phyloP scores from a whole-genome alignment of 768 basidiomycete genomes.

The Pleurotus djamor region DNA sequence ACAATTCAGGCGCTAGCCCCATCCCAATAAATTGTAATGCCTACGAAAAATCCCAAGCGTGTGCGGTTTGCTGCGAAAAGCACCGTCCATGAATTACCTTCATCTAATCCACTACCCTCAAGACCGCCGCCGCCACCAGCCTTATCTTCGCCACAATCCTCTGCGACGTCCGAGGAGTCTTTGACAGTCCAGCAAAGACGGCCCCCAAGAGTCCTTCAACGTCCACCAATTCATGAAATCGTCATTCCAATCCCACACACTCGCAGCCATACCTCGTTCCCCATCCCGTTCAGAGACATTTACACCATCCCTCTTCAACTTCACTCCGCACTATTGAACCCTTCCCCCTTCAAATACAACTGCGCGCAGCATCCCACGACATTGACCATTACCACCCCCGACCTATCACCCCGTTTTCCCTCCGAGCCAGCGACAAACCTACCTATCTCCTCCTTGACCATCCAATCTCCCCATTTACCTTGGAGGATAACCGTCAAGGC shows the following conservation, averaged over 20 bases:
- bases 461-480: slow-evolving; percentile 26
- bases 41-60: not conserved
- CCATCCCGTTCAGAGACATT: not conserved
- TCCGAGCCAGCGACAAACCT: slow-evolving; percentile 33
- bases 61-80: slow-evolving; percentile 23
- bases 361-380: not conserved
- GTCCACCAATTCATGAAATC: not conserved
- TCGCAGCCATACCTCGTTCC: too few relatives aligned
- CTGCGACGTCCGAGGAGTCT: slow-evolving; percentile 1
- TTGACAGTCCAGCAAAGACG: not conserved
- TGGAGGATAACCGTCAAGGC: slow-evolving; percentile 32
- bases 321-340: not conserved
- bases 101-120: slow-evolving; percentile 2
- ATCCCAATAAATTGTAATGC: not conserved
- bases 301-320: not conserved
- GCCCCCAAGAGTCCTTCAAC: not conserved
- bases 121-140: too few relatives aligned
- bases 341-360: not conserved
- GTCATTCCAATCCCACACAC: too few relatives aligned
- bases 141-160: slow-evolving; percentile 1
- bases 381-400: not conserved
- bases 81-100: slow-evolving; percentile 15
- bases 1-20: not conserved
- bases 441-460: slow-evolving; percentile 26
- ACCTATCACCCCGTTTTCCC: not conserved